These are phyloP conservation scores for Plenodomus tracheiphilus DNA, from an alignment of 2,329 filamentous ascomycete genomes.

Conservation along the genomic window DNA sequence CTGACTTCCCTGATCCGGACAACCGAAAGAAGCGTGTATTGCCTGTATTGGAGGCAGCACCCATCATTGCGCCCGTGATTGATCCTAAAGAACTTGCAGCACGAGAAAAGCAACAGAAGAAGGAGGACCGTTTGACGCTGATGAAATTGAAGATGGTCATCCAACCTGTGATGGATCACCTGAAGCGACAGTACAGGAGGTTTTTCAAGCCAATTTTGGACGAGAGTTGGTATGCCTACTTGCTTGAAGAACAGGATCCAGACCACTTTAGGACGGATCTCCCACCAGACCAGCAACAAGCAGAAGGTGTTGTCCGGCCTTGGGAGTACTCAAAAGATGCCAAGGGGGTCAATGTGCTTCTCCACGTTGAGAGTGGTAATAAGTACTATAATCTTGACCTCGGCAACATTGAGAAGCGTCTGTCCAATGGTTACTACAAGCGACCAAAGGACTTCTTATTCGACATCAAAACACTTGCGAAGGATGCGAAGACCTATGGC, in stretches of 20 bases:
- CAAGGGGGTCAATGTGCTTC: slow-evolving; percentile 74
- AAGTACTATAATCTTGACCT: slow-evolving; percentile 96
- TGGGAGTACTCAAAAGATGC: slow-evolving; percentile 80
- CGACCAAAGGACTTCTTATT: slow-evolving; percentile 85
- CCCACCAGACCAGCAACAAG: slow-evolving; percentile 56
- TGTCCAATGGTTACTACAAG: slow-evolving; percentile 96
- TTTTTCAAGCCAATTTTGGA: slow-evolving; percentile 80
- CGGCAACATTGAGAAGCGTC: slow-evolving; percentile 89
- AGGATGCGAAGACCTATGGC: slow-evolving; percentile 80
- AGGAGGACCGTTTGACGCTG: slow-evolving; percentile 79
- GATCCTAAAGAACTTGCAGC: slow-evolving; percentile 67
- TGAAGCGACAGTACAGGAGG: slow-evolving; percentile 85
- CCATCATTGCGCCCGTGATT: slow-evolving; percentile 58
- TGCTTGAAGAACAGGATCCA: slow-evolving; percentile 82
- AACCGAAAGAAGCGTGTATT: slow-evolving; percentile 86
- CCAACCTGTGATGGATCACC: slow-evolving; percentile 96
- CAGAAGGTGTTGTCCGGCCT: slow-evolving; percentile 65
- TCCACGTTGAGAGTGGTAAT: slow-evolving; percentile 75
- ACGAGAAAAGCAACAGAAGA: slow-evolving; percentile 77
- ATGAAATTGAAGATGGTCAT: slow-evolving; percentile 87
- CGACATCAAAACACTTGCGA: slow-evolving; percentile 82
- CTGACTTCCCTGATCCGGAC: slow-evolving; percentile 83
- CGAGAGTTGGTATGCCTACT: slow-evolving; percentile 72
- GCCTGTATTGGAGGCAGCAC: slow-evolving; percentile 73
- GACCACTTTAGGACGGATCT: slow-evolving; percentile 64